phyloP scores from a whole-genome alignment of 2,329 filamentous ascomycete species.

The Amesomyces nigricolor region DNA sequence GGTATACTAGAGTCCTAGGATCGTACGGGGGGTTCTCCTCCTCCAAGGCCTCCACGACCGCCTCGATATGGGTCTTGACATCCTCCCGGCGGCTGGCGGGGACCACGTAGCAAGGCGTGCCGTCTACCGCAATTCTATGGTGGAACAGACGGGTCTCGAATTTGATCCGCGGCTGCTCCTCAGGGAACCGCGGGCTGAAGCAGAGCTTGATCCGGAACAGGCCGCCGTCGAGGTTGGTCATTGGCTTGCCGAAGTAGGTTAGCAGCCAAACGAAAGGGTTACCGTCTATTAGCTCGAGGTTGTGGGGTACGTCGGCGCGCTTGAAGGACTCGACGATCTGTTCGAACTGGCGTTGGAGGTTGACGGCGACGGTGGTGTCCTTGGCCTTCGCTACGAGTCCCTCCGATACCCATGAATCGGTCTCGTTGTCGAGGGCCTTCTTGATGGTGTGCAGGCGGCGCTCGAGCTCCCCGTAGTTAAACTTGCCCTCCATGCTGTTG shows the following conservation, averaged over 20 bases:
- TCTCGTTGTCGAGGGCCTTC: conserved; percentile 65
- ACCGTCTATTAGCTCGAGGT: conserved; percentile 67
- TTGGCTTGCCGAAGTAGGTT: conserved; percentile 84
- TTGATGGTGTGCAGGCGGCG: conserved; percentile 64
- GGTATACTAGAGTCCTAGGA: conserved; percentile 79
- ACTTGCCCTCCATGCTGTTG: conserved; percentile 83
- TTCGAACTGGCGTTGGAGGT: conserved; percentile 76
- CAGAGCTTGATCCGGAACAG: conserved; percentile 75
- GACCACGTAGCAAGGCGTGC: conserved; percentile 76
- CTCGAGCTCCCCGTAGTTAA: conserved; percentile 72
- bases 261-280: conserved; percentile 89
- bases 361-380: conserved; percentile 72
- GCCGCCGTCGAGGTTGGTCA: conserved; percentile 89
- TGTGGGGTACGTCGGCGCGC: conserved; percentile 63
- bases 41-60: conserved; percentile 75
- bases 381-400: conserved; percentile 58
- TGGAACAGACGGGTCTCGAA: conserved; percentile 83
- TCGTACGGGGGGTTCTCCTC: conserved; percentile 86
- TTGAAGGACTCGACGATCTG: conserved; percentile 75
- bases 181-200: conserved; percentile 80
- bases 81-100: conserved; percentile 61
- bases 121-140: conserved; percentile 74
- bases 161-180: conserved; percentile 77
- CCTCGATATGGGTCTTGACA: conserved; percentile 75
- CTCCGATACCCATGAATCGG: conserved; percentile 62